Base-by-base conservation (phyloP, 768 basidiomycete species). In the Asterophora parasitica region DNA sequence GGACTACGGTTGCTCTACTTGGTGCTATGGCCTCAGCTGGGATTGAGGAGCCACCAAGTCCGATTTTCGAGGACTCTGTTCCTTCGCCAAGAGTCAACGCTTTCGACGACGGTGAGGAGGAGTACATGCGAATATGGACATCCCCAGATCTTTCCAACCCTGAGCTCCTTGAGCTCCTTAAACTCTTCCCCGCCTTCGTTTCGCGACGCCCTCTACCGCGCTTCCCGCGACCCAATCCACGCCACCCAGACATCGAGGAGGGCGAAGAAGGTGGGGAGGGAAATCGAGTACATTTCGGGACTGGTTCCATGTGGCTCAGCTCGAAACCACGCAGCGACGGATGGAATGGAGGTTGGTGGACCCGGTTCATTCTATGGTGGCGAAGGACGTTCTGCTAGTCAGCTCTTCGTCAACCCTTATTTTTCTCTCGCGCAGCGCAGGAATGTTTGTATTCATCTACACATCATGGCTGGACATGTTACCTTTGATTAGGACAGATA, bases 261-360 rank as follows among this genome's bases (percentile, higher is more conserved):
- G 87, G 81, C 19, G 78, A 78, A 46, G 78, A 77, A 38, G 68
- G 72, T 31, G 68, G 62, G 13, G 79, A 80, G 54, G 73, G 71
- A 51, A 77, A 76, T 46, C 76, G 76, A 30, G 75, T 92, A 49
- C 77, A 75, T 26, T 80, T 81, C 61, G 91, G 91, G 15, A 92
- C 91, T n/a, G 91, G 91, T 7, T 71, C 75, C 39, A 85, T 94
- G 78, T 89, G 86, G 83, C 66, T 89, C 23, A 82, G 88, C 46
- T 60, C 73, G 16, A 79, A 76, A 57, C 60, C 65, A 36, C 81
- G 92, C 31, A 65, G 67, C 32, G 72, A 75, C 23, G 84, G 80
- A 9, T 92, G 83, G 81, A 71, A 79, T 59, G 89, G 91, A 16
- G 73, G 79, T 36, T 87, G 82, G 79, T 92, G 88, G 88, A 79